These are phyloP conservation scores for Corinectria fuckeliana DNA, from an alignment of 2,329 filamentous ascomycete genomes.

Conservation along the genomic window DNA sequence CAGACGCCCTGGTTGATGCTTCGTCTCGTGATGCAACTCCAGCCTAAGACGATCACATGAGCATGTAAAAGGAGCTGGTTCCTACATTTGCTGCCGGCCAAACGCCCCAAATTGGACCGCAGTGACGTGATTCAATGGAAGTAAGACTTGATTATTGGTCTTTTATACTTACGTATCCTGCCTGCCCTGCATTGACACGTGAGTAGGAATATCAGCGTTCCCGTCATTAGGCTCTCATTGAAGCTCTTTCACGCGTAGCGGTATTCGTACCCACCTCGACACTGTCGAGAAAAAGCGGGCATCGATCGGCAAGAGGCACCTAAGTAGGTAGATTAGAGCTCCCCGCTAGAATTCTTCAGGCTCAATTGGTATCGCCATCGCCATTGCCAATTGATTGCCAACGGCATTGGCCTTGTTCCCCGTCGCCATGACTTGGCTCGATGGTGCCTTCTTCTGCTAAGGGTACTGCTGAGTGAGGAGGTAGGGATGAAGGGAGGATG, in stretches of 20 bases:
- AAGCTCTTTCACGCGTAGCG: not conserved
- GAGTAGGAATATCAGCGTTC: no score
- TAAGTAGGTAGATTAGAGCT: no score
- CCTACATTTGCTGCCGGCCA: not conserved
- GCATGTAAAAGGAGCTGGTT: not conserved
- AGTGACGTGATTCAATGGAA: not conserved
- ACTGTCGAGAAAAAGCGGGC: not conserved
- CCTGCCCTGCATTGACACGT: no score
- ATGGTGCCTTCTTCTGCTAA: not conserved
- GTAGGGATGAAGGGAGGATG: not conserved
- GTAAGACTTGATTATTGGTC: not conserved
- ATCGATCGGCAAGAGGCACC: no score
- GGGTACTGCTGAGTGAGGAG: not conserved
- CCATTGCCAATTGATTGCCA: not conserved
- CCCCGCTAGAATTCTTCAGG: no score
- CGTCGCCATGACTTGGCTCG: not conserved
- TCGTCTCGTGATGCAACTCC: not conserved
- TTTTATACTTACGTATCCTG: no score
- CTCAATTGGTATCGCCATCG: no score
- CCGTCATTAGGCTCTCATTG: no score
- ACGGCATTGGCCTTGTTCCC: not conserved
- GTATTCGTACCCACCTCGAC: not conserved
- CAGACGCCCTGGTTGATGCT: slow-evolving; percentile 9
- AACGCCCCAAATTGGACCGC: not conserved
- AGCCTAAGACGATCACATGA: not conserved